Percentiles rank a stretch among this genome's conserved stretches.
These are phyloP conservation scores for Vitis hybrid DNA, from an alignment of 177 flowering plant species.

Conservation along the genomic window DNA sequence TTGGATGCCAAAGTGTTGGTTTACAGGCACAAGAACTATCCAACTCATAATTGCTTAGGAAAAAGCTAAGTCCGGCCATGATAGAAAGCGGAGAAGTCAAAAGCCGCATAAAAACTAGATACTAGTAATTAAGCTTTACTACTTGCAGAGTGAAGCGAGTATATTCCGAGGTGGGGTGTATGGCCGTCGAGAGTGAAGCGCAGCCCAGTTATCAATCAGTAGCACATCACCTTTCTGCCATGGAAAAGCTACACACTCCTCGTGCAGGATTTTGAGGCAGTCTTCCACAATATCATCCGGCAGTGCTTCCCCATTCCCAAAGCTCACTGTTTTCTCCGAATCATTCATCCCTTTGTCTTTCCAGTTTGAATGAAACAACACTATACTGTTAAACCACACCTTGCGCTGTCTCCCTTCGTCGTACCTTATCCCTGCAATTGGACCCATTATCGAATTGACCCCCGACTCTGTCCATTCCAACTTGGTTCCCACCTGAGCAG, in stretches of 20 bases:
- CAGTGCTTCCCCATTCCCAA: conserved; percentile 74
- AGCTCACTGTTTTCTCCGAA: conserved; percentile 55
- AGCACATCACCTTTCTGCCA: conserved; percentile 84
- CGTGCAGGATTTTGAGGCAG: conserved; percentile 68
- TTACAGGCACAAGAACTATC: too few species aligned
- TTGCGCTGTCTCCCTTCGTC: conserved; percentile 66
- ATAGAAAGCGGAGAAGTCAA: too few species aligned
- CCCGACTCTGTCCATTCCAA: conserved; percentile 79
- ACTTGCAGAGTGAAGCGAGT: conserved; percentile 88
- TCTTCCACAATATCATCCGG: conserved; percentile 64
- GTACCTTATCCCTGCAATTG: conserved; percentile 73
- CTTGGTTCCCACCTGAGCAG: conserved; percentile 77
- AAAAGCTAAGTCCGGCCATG: too few species aligned
- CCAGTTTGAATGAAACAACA: conserved; percentile 80
- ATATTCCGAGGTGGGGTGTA: conserved; percentile 77
- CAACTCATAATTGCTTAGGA: too few species aligned
- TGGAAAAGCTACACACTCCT: conserved; percentile 75
- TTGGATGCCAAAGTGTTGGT: too few species aligned
- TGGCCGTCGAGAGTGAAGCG: conserved; percentile 77
- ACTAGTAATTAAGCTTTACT: neutral
- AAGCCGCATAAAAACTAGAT: too few species aligned
- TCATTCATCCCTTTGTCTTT: conserved; percentile 65
- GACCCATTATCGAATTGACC: conserved; percentile 77
- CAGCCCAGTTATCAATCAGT: conserved; percentile 84
- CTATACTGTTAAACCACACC: conserved; percentile 92